Evolutionary conservation across 192 early-diverging fungal species (phyloP).

Genomic region (Funneliformis geosporum): DNA sequence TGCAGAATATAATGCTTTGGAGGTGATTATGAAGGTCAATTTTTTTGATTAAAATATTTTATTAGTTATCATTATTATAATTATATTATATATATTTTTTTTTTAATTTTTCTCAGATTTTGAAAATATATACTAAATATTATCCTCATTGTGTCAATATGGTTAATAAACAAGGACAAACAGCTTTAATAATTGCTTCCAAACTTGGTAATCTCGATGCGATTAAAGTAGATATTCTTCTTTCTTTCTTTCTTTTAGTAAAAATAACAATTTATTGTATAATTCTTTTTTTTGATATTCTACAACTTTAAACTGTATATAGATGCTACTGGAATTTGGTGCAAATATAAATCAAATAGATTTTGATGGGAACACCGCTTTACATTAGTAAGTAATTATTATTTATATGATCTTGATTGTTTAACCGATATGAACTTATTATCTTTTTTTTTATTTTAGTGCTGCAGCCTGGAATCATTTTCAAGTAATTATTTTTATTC

Average conservation of each 20-base stretch:
- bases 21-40: constrained; percentile 12
- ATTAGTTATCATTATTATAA: no score
- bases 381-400: constrained; percentile 27
- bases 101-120: constrained; percentile 17
- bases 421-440: background rate
- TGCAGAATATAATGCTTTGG: constrained; percentile 18
- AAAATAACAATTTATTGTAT: background rate
- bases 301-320: background rate
- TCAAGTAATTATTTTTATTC: constrained; percentile 8
- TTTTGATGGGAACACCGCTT: constrained; percentile 20
- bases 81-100: background rate
- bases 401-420: background rate
- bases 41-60: background rate
- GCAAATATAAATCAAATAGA: constrained; percentile 33
- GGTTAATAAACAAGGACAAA: constrained; percentile 30
- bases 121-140: constrained; percentile 15
- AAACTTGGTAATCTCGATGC: constrained; percentile 16
- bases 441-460: background rate
- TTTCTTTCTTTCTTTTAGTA: no score
- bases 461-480: constrained; percentile 29
- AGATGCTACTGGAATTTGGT: constrained; percentile 15
- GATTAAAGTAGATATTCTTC: constrained; percentile 12
- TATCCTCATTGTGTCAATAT: constrained; percentile 24
- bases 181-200: constrained; percentile 26
- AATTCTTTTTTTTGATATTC: background rate